Percentiles rank a stretch among this genome's conserved stretches.
phyloP scores from a whole-genome alignment of 768 basidiomycete genomes.

The Leccinum olivaceopallidum region DNA sequence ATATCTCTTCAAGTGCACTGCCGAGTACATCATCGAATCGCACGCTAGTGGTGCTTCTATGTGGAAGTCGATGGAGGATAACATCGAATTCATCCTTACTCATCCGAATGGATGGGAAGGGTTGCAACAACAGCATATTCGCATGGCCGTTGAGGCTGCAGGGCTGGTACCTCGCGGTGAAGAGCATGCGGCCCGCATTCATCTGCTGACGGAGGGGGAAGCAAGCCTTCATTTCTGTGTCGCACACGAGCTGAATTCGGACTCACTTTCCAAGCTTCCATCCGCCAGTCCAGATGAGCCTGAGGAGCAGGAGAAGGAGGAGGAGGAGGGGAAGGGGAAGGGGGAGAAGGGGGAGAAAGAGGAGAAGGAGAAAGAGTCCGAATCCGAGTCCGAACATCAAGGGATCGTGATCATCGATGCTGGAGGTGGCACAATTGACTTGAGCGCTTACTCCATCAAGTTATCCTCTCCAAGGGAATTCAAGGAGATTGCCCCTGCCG shows the following conservation, averaged over 20 bases:
- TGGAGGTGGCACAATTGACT: conserved; percentile 43
- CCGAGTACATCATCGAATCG: conserved; percentile 22
- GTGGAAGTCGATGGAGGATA: conserved; percentile 26
- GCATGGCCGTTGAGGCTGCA: conserved; percentile 25
- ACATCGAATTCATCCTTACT: conserved; percentile 25
- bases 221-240: conserved; percentile 40
- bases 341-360: too few relatives aligned
- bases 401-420: conserved; percentile 45
- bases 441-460: conserved; percentile 38
- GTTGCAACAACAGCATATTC: conserved; percentile 31
- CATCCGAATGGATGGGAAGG: conserved; percentile 37
- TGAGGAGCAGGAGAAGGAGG: neutral
- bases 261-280: conserved; percentile 19
- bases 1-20: conserved; percentile 28
- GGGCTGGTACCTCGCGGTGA: conserved; percentile 20
- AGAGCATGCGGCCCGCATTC: conserved; percentile 18
- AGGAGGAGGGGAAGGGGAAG: too few relatives aligned
- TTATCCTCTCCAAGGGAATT: conserved; percentile 24
- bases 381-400: conserved; percentile 35
- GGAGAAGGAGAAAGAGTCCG: conserved; percentile 20
- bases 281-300: neutral
- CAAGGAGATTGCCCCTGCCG: conserved; percentile 37
- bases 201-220: conserved; percentile 29
- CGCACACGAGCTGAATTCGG: conserved; percentile 39
- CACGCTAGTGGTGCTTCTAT: conserved; percentile 29